Percentiles rank a stretch among this genome's conserved stretches.
Evolutionary conservation across 139 green algal species (phyloP).

Genomic region (Pseudopediastrum boryanum): DNA sequence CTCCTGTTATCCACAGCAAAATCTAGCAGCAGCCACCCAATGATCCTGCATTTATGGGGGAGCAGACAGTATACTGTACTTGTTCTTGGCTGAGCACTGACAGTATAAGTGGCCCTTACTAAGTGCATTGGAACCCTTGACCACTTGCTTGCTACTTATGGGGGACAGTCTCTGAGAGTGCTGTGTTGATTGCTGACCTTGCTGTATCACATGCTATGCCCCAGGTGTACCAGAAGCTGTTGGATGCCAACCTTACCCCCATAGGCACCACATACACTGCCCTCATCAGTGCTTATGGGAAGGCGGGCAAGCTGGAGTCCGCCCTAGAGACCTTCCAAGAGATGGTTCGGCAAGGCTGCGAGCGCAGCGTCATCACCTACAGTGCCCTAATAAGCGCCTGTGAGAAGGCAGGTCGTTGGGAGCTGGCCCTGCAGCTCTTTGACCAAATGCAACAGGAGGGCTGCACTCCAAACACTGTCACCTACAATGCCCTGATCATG

Average conservation of each 20-base stretch:
- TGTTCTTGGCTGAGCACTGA: too few species aligned
- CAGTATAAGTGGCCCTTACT: too few species aligned
- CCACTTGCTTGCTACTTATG: too few species aligned
- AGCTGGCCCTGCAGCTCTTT: conserved; percentile 63
- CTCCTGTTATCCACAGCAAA: too few species aligned
- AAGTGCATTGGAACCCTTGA: too few species aligned
- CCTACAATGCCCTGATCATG: conserved; percentile 64
- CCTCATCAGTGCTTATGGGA: conserved; percentile 73
- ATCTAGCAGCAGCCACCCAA: too few species aligned
- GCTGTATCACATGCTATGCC: neutral
- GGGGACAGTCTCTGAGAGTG: too few species aligned
- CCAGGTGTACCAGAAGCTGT: conserved; percentile 61
- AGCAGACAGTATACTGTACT: too few species aligned
- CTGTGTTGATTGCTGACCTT: neutral
- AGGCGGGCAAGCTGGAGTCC: conserved; percentile 61
- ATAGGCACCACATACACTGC: conserved; percentile 78
- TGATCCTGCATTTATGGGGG: too few species aligned
- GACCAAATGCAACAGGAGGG: conserved; percentile 48
- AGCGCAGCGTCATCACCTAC: conserved; percentile 63
- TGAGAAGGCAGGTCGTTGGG: conserved; percentile 57
- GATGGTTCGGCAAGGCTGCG: conserved; percentile 44
- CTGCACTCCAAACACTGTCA: conserved; percentile 62
- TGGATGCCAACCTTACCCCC: conserved; percentile 57
- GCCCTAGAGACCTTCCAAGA: conserved; percentile 59
- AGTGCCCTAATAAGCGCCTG: conserved; percentile 62